These are phyloP conservation scores for Fusarium lateritium DNA, from an alignment of 2,329 filamentous ascomycete species.

Conservation along the genomic window DNA sequence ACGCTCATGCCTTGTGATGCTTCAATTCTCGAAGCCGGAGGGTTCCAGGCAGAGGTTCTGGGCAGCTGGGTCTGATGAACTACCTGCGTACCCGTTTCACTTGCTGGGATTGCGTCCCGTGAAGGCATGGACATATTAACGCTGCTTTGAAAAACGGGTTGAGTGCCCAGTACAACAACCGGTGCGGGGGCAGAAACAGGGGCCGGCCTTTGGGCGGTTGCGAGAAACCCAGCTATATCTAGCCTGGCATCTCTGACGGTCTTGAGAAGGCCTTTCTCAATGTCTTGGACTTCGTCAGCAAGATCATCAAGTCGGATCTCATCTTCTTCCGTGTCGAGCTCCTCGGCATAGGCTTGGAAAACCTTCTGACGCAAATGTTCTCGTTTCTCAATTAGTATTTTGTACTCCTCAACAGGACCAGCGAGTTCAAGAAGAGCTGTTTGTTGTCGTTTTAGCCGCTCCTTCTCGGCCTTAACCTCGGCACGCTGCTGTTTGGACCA, in stretches of 20 bases:
- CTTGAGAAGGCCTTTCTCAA: conserved; percentile 60
- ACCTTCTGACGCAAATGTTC: conserved; percentile 64
- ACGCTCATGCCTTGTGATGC: conserved; percentile 41
- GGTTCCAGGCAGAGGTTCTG: conserved; percentile 45
- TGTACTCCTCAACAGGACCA: conserved; percentile 60
- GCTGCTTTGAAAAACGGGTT: conserved; percentile 53
- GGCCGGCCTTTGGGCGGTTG: conserved; percentile 38
- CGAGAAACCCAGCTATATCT: conserved; percentile 58
- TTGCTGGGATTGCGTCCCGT: conserved; percentile 51
- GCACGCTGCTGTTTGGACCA: conserved; percentile 62
- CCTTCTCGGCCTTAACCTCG: conserved; percentile 66
- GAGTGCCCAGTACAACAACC: conserved; percentile 62
- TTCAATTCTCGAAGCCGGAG: conserved; percentile 38
- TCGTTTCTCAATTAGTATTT: conserved; percentile 59
- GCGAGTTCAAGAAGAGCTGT: conserved; percentile 60
- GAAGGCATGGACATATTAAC: conserved; percentile 54
- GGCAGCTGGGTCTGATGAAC: conserved; percentile 67
- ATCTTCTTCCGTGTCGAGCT: conserved; percentile 66
- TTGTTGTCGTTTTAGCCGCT: conserved; percentile 62
- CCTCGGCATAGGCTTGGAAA: conserved; percentile 65
- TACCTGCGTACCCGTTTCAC: conserved; percentile 61
- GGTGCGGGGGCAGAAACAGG: conserved; percentile 20
- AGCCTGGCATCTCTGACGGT: conserved; percentile 63
- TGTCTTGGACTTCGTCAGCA: conserved; percentile 60
- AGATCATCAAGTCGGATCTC: conserved; percentile 66